Conservation (phyloP, 73 alveolate genomes). For the Loxodes magnus region DNA sequence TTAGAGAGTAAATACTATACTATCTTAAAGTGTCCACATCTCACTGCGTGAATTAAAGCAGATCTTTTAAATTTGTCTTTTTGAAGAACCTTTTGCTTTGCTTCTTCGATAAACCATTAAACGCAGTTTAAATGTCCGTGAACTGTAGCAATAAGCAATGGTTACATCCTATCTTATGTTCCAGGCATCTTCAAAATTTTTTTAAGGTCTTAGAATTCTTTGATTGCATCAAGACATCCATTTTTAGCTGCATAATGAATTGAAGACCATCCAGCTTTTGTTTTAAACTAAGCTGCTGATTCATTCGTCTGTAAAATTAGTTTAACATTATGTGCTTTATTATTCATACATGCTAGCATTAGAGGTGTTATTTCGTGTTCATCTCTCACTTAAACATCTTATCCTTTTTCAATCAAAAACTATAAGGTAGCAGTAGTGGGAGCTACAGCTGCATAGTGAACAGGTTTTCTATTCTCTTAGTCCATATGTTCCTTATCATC, state of each 20-base stretch:
- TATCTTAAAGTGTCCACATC: conserved; percentile 79
- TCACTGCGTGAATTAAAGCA: conserved; percentile 81
- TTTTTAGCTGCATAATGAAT: conserved; percentile 79
- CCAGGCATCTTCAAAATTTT: conserved; percentile 61
- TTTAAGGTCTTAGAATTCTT: conserved; percentile 60
- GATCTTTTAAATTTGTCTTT: conserved; percentile 82
- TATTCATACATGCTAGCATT: conserved; percentile 71
- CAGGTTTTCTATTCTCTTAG: conserved; percentile 67
- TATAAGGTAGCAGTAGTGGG: conserved; percentile 76
- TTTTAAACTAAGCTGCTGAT: conserved; percentile 40
- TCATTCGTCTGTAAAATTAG: conserved; percentile 31
- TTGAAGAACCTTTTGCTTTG: conserved; percentile 53
- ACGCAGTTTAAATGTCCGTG: conserved; percentile 77
- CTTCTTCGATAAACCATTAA: conserved; percentile 62
- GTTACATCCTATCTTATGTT: conserved; percentile 64
- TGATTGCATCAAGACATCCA: conserved; percentile 69
- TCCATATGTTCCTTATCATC: conserved; percentile 63
- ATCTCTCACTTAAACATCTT: conserved; percentile 67
- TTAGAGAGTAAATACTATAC: conserved; percentile 53
- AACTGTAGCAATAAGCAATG: conserved; percentile 78
- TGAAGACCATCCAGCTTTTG: conserved; percentile 67
- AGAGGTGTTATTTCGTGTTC: conserved; percentile 64
- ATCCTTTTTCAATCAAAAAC: conserved; percentile 63
- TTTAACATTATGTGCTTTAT: conserved; percentile 66
- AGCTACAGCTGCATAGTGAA: conserved; percentile 97